Base-by-base conservation (phyloP, 495 filamentous ascomycete species). In the Aspergillus haitiensis region DNA sequence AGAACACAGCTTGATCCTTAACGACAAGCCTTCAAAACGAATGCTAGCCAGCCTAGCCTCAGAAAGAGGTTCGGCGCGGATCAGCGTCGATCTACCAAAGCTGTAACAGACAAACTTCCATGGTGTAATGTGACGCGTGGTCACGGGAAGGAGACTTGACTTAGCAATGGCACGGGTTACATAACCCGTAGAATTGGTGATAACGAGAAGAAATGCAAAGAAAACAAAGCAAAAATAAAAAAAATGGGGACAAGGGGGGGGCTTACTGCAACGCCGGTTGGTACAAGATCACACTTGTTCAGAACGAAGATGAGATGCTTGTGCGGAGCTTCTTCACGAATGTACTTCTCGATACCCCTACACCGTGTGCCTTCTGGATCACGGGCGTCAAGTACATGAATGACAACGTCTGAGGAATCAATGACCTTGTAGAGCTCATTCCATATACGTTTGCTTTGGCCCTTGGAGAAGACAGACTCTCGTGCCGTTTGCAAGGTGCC, bases 361-460 rank as follows among this genome's bases (percentile, higher is more conserved):
- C 94, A 97, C 42, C 93, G 84, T 37, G 93, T 97, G 13, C 93
- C 92, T 6, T 92, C 72, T 12, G 93, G 93, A 75, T 98, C 93
- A 72, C 93, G 84, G 35, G 93, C 91, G 76, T 98, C 93, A 5
- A 98, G 74, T n/a, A 96, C 89, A 65, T 97, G 93, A 34, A 98
- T 87, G 34, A 98, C 84, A 27, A 98, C 92, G 70, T 98, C 93
- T n/a, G 91, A 93, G 7, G 91, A 93, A 73, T 96, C 92, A 31
- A 98, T 92, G 67, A 97, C 91, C 76, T 98, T 96, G 78, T 93
- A 97, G n/a, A 98, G 73, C 66, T 98, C 94, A 72, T 97, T 97
- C 92, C 92, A 98, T 64, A 98, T 98, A 50, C 94, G 81, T 73
- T 94, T 95, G 63, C 86, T 90, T 71, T 96, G 91, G 13, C 94